These are phyloP conservation scores for Ascochyta pisi DNA, from an alignment of 2,329 filamentous ascomycete species.

Conservation along the genomic window DNA sequence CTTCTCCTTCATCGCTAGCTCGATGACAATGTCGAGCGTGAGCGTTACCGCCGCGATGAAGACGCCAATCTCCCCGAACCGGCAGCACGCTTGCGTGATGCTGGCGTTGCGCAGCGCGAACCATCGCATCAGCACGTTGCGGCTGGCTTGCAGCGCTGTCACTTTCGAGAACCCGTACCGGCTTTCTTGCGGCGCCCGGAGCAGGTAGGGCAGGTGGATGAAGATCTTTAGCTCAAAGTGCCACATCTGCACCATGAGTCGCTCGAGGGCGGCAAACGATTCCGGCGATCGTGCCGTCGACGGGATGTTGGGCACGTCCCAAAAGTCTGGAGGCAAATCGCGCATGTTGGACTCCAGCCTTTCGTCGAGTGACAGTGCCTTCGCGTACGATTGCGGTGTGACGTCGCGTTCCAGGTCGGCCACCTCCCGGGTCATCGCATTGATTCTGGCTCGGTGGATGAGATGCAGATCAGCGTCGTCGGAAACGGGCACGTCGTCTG, in stretches of 20 bases:
- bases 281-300: conserved; percentile 41
- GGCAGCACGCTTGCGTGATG: conserved; percentile 46
- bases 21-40: conserved; percentile 45
- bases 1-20: conserved; percentile 44
- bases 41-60: conserved; percentile 48
- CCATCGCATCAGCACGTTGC: conserved; percentile 47
- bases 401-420: conserved; percentile 40
- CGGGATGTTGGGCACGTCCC: conserved; percentile 47
- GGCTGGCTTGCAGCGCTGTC: conserved; percentile 44
- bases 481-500: conserved; percentile 40
- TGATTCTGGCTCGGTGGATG: conserved; percentile 35
- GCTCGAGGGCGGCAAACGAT: conserved; percentile 35
- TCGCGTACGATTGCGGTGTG: conserved; percentile 41
- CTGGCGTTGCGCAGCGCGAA: conserved; percentile 45
- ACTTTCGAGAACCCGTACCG: conserved; percentile 46
- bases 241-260: conserved; percentile 45
- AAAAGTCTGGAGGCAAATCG: conserved; percentile 42
- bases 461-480: conserved; percentile 27
- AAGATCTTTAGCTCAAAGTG: conserved; percentile 48
- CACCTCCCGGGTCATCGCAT: conserved; percentile 31
- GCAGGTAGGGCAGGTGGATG: conserved; percentile 44
- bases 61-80: conserved; percentile 42
- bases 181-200: conserved; percentile 39
- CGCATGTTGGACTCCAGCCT: conserved; percentile 41
- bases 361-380: conserved; percentile 43